Percentiles rank a stretch among this genome's conserved stretches.
These are phyloP conservation scores for Penicillium roqueforti DNA, from an alignment of 495 filamentous ascomycete genomes.

Conservation along the genomic window DNA sequence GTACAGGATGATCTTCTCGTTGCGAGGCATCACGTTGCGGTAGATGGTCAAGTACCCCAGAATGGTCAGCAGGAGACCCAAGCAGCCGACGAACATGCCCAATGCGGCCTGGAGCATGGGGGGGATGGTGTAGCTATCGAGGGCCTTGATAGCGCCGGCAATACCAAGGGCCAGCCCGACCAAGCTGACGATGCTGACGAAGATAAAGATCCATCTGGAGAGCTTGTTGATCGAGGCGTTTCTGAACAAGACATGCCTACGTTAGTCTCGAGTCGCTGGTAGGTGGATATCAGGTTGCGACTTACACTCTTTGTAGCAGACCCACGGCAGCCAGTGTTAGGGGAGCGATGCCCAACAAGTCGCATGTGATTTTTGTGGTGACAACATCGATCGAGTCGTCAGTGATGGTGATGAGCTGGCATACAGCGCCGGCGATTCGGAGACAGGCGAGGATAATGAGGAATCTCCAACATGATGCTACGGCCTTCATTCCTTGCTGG, in stretches of 20 bases:
- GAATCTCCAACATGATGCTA: constrained; percentile 11
- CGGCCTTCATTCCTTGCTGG: constrained; percentile 6
- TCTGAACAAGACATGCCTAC: constrained; percentile 7
- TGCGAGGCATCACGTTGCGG: constrained; percentile 7
- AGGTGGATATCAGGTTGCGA: background rate
- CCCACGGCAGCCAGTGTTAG: constrained; percentile 8
- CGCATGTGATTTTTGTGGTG: constrained; percentile 5
- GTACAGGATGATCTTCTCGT: constrained; percentile 9
- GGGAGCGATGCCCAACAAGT: constrained; percentile 9
- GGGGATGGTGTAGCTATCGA: constrained; percentile 6
- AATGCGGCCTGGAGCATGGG: constrained; percentile 6
- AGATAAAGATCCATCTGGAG: constrained; percentile 1
- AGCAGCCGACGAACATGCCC: constrained; percentile 11
- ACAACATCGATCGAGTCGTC: constrained; percentile 6
- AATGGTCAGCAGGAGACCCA: constrained; percentile 7
- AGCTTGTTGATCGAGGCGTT: constrained; percentile 9
- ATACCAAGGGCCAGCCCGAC: constrained; percentile 10
- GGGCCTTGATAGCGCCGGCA: constrained; percentile 6
- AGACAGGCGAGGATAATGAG: constrained; percentile 10
- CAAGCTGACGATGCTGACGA: constrained; percentile 7
- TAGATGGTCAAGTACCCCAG: constrained; percentile 9
- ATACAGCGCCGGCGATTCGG: constrained; percentile 7
- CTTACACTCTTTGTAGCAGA: constrained; percentile 10
- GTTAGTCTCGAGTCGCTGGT: constrained; percentile 3
- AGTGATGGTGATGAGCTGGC: constrained; percentile 9